Evolutionary conservation across 1,284 basidiomycete species (phyloP), one percentile per base, ranked within the genome.

Genomic region (Ganoderma lucidum): DNA sequence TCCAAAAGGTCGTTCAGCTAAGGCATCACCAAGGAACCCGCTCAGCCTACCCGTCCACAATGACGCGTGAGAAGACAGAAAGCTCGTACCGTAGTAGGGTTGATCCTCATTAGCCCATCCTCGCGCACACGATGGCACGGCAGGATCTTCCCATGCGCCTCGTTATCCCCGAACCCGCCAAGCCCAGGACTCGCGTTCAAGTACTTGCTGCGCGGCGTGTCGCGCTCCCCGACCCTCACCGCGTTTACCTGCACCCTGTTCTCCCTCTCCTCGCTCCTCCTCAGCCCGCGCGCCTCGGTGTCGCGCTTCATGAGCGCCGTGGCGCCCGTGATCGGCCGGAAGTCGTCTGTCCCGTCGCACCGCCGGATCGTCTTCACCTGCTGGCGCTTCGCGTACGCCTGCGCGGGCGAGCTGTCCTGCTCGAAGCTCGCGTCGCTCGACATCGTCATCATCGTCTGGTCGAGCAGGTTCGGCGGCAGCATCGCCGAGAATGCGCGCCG

Each of bases 51-150:
- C 19, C 14, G 44, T n/a, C 63, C 32, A 53, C n/a, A 65, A 32
- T 5, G 10, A 55, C 19, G 30, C 10, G 55, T 19, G 48, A 15
- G n/a, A 51, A 19, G 2, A 39, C 23, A 6, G 17, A 51, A 42
- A 59, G 55, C 60, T 65, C 45, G 83, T 76, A 97, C 94, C 72
- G 96, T 99, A 70, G 89, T 81, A 23, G 88, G 82, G 37, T 87
- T 91, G 73, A 99, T 95, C 71, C 97, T 89, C 91, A 99, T 97
- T 63, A 99, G 80, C 1, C 97, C 97, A 76, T 99, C 97, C 75
- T 98, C 95, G 66, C 92, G 92, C 66, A 98, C 96, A 65, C 92
- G 90, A 79, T 96, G 93, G 81, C 97, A 99, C 23, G 97, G 97
- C 66, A 99, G 81, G 70, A 97, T 88, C 83, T 99, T 99, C 60